Evolutionary conservation across 1,139 yeast genomes (phyloP), one percentile per base, ranked within the genome.

Genomic region (Pichiaceae sp.): DNA sequence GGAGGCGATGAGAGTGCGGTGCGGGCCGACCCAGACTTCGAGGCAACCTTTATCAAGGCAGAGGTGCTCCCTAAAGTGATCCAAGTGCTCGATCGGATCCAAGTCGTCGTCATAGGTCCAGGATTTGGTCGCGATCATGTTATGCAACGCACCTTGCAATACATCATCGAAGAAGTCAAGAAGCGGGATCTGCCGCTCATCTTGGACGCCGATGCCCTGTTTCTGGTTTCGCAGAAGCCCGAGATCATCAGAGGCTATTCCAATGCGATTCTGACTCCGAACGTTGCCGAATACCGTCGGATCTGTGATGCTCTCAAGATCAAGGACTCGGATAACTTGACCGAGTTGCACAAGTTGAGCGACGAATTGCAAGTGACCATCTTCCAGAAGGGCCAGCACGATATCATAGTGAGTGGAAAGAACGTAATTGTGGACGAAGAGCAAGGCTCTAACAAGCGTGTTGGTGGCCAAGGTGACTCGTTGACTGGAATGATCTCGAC

Each of bases 401-500:
- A 91, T 50, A 46, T 70, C 31, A 79, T 87, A 19, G 81, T 76
- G 12, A 64, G 69, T 39, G 72, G 72, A 4, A 66, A 64, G 17
- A 50, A 50, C 9, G 52, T 56, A 30, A 43, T 79, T 4, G 52
- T 62, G 7, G 68, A 64, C 41, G 63, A 62, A 7, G 53, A 64
- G 17, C 49, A 57, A 16, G 97, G 97, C 0, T 79, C 91, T 12
- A 57, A 60, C 37, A 78, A 80, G 48, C 65, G 95, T 20, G 86
- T 79, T 8, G 89, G 93, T n/a, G 95, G 95, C 0, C 95, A 84
- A 57, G 95, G 95, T 11, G 95, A 84, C 49, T 78, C 93, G 0
- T 56, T 84, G 32, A 70, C 84, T 2, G 95, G 95, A 0, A 63
- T 80, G 16, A 60, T 81, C 18, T 83, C 83, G 5, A 77, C 91